Evolutionary conservation across 176 grass and related monocot genomes (phyloP).

Genomic region (Oryza rufipogon): DNA sequence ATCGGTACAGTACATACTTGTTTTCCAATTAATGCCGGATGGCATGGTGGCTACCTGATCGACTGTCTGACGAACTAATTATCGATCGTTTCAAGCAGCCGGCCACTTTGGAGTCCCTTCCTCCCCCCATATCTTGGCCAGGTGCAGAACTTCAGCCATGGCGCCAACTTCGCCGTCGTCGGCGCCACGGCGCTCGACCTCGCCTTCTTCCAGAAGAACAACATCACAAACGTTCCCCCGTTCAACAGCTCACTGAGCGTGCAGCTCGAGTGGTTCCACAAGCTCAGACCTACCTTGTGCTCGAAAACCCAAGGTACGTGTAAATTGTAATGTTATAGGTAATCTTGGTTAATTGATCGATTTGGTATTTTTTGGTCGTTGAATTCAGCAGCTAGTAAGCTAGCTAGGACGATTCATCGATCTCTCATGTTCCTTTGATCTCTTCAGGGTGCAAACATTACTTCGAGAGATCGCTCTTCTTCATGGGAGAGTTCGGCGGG

Average conservation of each 20-base stretch:
- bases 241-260: slow-evolving; percentile 48
- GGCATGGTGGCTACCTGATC: no score
- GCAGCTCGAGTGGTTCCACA: slow-evolving; percentile 49
- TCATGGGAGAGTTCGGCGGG: slow-evolving; percentile 31
- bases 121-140: no score
- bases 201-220: slow-evolving; percentile 20
- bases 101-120: no score
- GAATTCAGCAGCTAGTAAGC: no score
- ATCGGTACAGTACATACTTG: slow-evolving; percentile 26
- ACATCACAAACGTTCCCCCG: slow-evolving; percentile 9
- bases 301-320: slow-evolving; percentile 17
- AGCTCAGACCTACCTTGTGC: slow-evolving; percentile 45
- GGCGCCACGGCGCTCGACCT: not conserved
- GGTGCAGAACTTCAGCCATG: no score
- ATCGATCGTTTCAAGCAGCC: no score
- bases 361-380: no score
- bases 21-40: not conserved
- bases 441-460: slow-evolving; percentile 15
- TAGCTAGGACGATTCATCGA: no score
- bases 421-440: not conserved
- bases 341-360: no score
- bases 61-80: no score
- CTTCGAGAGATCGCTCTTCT: slow-evolving; percentile 37
- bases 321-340: not conserved
- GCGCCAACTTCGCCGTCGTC: no score